Evolutionary conservation across 2,329 filamentous ascomycete species (phyloP).

Genomic region (Exophiala sp.): DNA sequence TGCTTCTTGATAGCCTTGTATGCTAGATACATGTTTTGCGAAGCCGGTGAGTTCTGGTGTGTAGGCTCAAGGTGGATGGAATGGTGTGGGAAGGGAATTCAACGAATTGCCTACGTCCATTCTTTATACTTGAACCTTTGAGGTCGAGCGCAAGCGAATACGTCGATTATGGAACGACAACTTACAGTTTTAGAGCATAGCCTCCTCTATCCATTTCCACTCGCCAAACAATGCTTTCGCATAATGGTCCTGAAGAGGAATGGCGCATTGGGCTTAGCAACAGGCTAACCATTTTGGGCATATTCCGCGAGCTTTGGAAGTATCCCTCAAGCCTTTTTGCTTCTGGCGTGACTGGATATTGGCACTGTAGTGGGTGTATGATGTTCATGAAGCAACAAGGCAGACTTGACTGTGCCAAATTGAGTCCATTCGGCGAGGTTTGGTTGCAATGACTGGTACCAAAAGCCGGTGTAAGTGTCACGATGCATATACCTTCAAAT

Average conservation of each 20-base stretch:
- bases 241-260: slow-evolving; percentile 6
- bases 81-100: not conserved
- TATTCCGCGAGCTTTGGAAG: not conserved
- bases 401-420: not conserved
- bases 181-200: not conserved
- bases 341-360: too few species aligned
- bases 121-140: not conserved
- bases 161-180: not conserved
- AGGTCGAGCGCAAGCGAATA: not conserved
- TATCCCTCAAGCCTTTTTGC: too few species aligned
- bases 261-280: not conserved
- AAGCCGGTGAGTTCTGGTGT: not conserved
- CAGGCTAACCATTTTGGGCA: not conserved
- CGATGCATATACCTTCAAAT: too few species aligned
- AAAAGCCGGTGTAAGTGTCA: too few species aligned
- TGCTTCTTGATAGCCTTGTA: slow-evolving; percentile 15
- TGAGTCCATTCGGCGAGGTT: not conserved
- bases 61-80: not conserved
- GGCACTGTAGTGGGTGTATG: not conserved
- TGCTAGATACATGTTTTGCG: not conserved
- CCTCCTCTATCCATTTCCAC: not conserved
- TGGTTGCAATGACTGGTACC: too few species aligned
- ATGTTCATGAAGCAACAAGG: not conserved
- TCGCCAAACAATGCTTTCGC: not conserved
- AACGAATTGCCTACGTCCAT: not conserved